phyloP scores from a whole-genome alignment of 2,329 filamentous ascomycete genomes.

The Beauveria sp. region DNA sequence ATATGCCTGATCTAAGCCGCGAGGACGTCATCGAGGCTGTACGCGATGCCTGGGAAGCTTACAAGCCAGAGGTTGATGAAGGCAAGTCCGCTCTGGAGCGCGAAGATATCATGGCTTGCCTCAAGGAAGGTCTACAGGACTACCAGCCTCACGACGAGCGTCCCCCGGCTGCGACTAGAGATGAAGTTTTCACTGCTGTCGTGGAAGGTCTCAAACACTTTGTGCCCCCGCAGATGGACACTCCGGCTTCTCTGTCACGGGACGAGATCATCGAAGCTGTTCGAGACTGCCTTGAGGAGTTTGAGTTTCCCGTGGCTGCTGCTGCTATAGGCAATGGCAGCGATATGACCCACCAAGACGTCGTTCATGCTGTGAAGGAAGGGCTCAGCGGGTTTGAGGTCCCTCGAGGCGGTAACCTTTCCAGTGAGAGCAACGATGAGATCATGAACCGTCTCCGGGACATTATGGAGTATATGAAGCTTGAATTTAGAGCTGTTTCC shows the following conservation, averaged over 20 bases:
- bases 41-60: constrained; percentile 84
- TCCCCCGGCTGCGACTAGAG: constrained; percentile 59
- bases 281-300: constrained; percentile 77
- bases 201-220: constrained; percentile 81
- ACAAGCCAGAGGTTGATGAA: constrained; percentile 87
- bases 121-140: constrained; percentile 77
- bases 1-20: constrained; percentile 48
- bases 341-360: constrained; percentile 51
- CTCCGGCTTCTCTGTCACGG: constrained; percentile 60
- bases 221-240: constrained; percentile 63
- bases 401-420: constrained; percentile 31
- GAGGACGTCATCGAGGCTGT: constrained; percentile 85
- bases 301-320: constrained; percentile 63
- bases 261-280: constrained; percentile 82
- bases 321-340: constrained; percentile 42
- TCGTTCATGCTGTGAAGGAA: constrained; percentile 56
- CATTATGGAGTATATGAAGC: constrained; percentile 52
- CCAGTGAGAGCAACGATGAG: constrained; percentile 38
- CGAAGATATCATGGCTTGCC: constrained; percentile 79
- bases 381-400: constrained; percentile 47
- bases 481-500: constrained; percentile 52
- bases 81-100: constrained; percentile 85
- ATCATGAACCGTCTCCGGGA: constrained; percentile 53
- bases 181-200: constrained; percentile 79
- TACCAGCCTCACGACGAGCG: constrained; percentile 52